Base-by-base conservation (phyloP, 306 rosid species). In the Rosa rugosa region DNA sequence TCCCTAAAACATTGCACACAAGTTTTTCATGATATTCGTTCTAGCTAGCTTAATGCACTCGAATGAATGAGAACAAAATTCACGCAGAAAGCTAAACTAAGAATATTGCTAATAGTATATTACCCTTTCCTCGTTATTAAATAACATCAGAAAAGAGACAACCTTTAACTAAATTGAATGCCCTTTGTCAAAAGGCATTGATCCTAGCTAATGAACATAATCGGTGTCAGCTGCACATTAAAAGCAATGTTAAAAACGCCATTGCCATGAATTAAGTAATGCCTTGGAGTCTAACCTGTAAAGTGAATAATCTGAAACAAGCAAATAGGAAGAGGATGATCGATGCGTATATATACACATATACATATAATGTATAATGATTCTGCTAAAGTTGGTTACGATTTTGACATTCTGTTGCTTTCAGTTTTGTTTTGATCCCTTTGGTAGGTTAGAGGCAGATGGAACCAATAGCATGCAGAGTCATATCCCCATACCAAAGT, bases 401-500 rank as follows among this genome's bases (percentile, higher is more conserved):
- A 85, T 79, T 36, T 83, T 81, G 84, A 81, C 86, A 57, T 85
- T 57, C 56, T 73, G 80, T 71, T 81, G 78, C 53, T 81, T 81
- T 83, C 73, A 60, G 66, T 40, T 46, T 83, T 77, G 86, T 79
- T 76, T 81, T 78, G 80, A 81, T 84, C 72, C 75, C 69, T 62
- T 84, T 82, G 85, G 76, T 79, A 62, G 86, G 84, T 83, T 73
- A 74, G 42, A 69, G 80, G 63, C 81, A 72, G 80, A 83, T 73
- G 89, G 89, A 83, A 79, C 82, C 83, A 83, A 88, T 83, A n/a
- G 87, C 74, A 53, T 71, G 86, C 77, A 73, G 76, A 74, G 86
- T 81, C 80, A 82, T 38, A 34, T 85, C 75, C 79, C 70, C 80
- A 23, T 46, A 66, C 70, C 75, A 80, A 78, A 56, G 73, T 56